Base-by-base conservation (phyloP, 768 basidiomycete genomes). In the Tephrocybe sp. region DNA sequence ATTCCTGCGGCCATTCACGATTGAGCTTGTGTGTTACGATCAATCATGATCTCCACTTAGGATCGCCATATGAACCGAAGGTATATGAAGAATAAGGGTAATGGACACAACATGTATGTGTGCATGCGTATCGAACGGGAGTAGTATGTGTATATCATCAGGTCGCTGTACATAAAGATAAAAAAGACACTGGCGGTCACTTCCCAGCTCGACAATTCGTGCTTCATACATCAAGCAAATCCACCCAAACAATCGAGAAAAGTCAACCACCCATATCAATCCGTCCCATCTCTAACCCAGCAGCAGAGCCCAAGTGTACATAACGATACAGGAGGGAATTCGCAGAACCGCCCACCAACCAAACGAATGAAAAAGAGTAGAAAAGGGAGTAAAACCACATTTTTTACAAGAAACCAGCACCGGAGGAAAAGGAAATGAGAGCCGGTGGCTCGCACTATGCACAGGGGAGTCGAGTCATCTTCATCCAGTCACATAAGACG, bases 181-280 rank as follows among this genome's bases (percentile, higher is more conserved):
- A 38, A 48, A 21, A 28, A 43, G 15, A 42, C 15, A 43, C 31
- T 59, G 46, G 44, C n/a, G n/a, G n/a, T n/a, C n/a, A 47, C 40
- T 42, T 49, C 28, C 54, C 56, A 55, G 60, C 60, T 61, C 54
- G 54, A 59, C 55, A n/a, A n/a, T n/a, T 54, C 51, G n/a, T 3
- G 44, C 44, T 30, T 56, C 44, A n/a, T 32, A 61, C 57, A 41
- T 58, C 57, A 49, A 59, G 60, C 49, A n/a, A n/a, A 51, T 54
- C 58, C 48, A 55, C 46, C 53, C 51, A 55, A 55, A n/a, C n/a
- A 44, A 56, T 54, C 52, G 52, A 56, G 57, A 27, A 56, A 44
- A n/a, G 36, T 37, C 18, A 37, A 34, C 18, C n/a, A 47, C 42
- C 16, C 25, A 45, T 39, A 25, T 30, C 22, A 49, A 41, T 36